Base-by-base conservation (phyloP, 805 yeast genomes). In the Yarrowia deformans region DNA sequence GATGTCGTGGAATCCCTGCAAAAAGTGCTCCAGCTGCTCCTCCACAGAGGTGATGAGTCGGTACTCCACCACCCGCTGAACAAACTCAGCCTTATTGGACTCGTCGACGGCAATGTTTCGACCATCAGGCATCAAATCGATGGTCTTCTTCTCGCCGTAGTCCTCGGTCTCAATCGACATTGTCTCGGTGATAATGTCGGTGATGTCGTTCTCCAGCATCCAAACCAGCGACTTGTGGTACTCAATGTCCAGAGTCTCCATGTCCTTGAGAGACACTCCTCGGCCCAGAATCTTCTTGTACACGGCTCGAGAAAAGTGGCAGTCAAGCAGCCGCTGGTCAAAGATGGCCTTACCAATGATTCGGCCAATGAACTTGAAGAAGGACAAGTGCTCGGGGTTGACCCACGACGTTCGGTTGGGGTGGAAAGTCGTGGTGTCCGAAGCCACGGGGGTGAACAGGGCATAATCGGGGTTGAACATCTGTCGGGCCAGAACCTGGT, bases 401-500 rank as follows among this genome's bases (percentile, higher is more conserved):
- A 92, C 91, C 82, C 91, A 90, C 0, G 97, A 92, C 0, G 96
- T 88, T 71, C 97, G 82, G 76, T 94, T 94, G 2, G 99, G 98
- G 78, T 94, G 98, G 84, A 93, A 95, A 0, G 98, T 92, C 0
- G 97, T 91, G 72, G 89, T 89, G 75, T 94, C 98, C 8, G 97
- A 86, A 0, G 97, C 90, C 54, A 93, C 97, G 0, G 98, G 97
- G 0, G 90, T 83, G 77, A 94, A 95, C 71, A 95, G 80, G 0
- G 97, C 98, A 80, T 93, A 93, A 75, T 92, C 97, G 0, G 98
- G 96, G 76, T 94, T 93, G 80, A 95, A 92, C 91, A 95, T 93
- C 77, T 94, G 98, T 71, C 97, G 84, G 0, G 97, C 88, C 58
- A 95, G 79, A 6, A 93, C 97, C 77, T 93, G 98, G 75, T 89